A percentile compares a stretch with the other conserved stretches of the same genome.
Conservation (phyloP, 176 grass and related monocot species). For the sorghum (Sorghum bicolor) region Sorghum_bicolor_NCBIv3 NC_012878.2:58597501-58598000, state of each 20-base stretch:
- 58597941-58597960: neutral
- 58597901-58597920: neutral
- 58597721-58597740: neutral
- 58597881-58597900: neutral
- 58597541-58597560: slow-evolving; percentile 93
- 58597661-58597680: neutral
- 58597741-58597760: neutral
- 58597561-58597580: slow-evolving; percentile 67
- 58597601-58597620: slow-evolving; percentile 85
- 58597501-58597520: slow-evolving; percentile 92
- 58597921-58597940: neutral
- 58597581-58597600: slow-evolving; percentile 82
- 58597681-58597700: neutral
- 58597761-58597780: neutral
- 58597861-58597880: neutral
- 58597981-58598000: neutral
- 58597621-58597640: slow-evolving; percentile 89
- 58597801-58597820: neutral
- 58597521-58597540: slow-evolving; percentile 78
- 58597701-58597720: neutral
- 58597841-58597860: slow-evolving; percentile 6
- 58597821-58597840: neutral
- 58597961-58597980: neutral
- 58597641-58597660: slow-evolving; percentile 32
- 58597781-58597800: neutral